phyloP scores from a whole-genome alignment of 148 eudicot species.

The Arbutus unedo region DNA sequence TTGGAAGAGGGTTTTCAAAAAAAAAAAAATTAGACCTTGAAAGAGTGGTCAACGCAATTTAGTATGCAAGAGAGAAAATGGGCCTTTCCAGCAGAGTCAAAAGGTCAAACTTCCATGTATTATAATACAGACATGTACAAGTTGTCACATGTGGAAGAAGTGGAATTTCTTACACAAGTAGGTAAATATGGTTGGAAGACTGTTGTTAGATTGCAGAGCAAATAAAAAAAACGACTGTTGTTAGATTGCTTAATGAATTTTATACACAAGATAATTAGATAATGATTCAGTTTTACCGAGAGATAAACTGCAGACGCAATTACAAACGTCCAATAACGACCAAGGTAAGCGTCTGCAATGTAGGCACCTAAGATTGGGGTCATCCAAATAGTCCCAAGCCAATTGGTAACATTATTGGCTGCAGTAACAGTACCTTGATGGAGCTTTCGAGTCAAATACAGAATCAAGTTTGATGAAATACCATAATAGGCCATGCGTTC shows the following conservation, averaged over 20 bases:
- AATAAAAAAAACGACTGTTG: too few species aligned
- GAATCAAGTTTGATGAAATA: constrained; percentile 50
- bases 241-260: neutral
- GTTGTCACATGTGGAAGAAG: too few species aligned
- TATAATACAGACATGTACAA: too few species aligned
- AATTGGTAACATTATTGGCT: constrained; percentile 57
- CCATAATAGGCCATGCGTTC: constrained; percentile 66
- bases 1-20: too few species aligned
- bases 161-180: neutral
- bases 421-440: constrained; percentile 58
- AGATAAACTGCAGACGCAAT: constrained; percentile 46
- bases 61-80: too few species aligned
- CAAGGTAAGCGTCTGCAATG: constrained; percentile 55
- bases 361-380: constrained; percentile 65
- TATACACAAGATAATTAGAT: neutral
- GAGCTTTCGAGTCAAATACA: constrained; percentile 49
- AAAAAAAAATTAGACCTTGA: too few species aligned
- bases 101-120: too few species aligned
- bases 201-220: too few species aligned
- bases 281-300: constrained; percentile 24
- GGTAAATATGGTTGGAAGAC: neutral
- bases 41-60: too few species aligned
- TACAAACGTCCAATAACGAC: constrained; percentile 63
- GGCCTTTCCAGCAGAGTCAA: too few species aligned
- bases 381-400: constrained; percentile 64